Base-by-base conservation (phyloP, 1,284 basidiomycete species). In the Trametes sp. region DNA sequence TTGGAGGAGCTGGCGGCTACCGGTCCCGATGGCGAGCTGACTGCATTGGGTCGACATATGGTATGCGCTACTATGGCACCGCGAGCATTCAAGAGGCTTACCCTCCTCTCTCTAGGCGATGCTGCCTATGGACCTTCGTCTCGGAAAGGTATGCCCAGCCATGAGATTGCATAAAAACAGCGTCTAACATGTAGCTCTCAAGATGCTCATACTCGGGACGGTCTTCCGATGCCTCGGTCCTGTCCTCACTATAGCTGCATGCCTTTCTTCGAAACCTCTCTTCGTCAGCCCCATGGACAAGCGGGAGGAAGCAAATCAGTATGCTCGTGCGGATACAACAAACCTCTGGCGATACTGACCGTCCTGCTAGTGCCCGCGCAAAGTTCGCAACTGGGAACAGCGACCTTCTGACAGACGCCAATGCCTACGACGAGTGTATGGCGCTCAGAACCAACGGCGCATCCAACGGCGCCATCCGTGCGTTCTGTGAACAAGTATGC, bases 171-270 rank as follows among this genome's bases (percentile, higher is more conserved):
- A 19, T 19, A 11, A 7, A 11, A 4, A 19, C 19, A 36, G 7
- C 7, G 14, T 48, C 36, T 45, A 29, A 24, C 35, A 53, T 42
- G 55, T 14, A 26, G 24, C 8, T 48, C 19, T 6, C 5, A 36
- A 92, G 90, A 95, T 96, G 92, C 84, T 96, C n/a, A 84, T 95
- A 8, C 80, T 96, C 0, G 93, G 85, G 0, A 86, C 89, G 1
- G 84, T 95, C 48, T 95, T 96, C 78, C 85, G 86, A 68, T 95
- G 93, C 66, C 78, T 96, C 9, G 87, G 87, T 59, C 87, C 87
- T 53, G 82, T 93, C 24, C 81, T 95, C n/a, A 94, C 92, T 1
- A 85, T 95, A 38, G 90, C 90, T 1, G 93, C 94, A n/a, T 82
- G 87, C 66, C 77, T 98, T 51, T 96, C 94, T 1, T 92, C 89